Evolutionary conservation across 345 rosid genomes (phyloP), one percentile per base, ranked within the genome.

Genomic region (Eucalyptus regnans): DNA sequence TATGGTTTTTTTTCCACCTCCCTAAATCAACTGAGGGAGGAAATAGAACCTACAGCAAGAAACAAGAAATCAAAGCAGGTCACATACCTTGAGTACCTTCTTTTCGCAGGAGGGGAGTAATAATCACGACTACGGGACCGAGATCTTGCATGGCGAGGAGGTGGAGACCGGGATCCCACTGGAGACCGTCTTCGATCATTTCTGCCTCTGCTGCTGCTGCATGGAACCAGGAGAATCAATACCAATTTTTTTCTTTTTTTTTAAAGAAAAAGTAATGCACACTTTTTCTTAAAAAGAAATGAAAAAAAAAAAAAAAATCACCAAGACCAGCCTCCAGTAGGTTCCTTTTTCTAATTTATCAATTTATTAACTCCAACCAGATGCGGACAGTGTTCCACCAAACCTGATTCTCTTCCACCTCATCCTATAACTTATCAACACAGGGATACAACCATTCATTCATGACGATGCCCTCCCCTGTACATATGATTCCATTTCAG

Each of bases 161-260:
- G 99, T 49, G 99, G 98, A 43, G 93, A 94, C 43, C 93, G 94
- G 81, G 98, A 94, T 20, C 94, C 93, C 58, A 90, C 93, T 25
- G 99, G 97, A 91, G 98, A 93, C 7, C 95, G 94, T 87, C 96
- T 94, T 86, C 92, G 93, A 68, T 96, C 97, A 51, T 88, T 71
- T 89, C 89, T 89, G 51, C 93, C 92, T 51, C 96, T 92, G 89
- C 99, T 94, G 90, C 50, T 81, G 68, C 79, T 81, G 50, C 89
- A 86, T 49, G 49, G 43, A 87, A 48, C 87, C 31, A 23, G 49
- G 68, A 9, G 11, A 76, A 22, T 87, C 13, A 37, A 27, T 8
- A 4, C 60, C 49, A 56, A 79, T 9, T 29, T 52, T 76, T 52
- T 18, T 52, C 3, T 20, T 52, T 54, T 7, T 22, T 66, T 17